phyloP scores from a whole-genome alignment of 352 stramenopile genomes.

The Pythium aquatile region DNA sequence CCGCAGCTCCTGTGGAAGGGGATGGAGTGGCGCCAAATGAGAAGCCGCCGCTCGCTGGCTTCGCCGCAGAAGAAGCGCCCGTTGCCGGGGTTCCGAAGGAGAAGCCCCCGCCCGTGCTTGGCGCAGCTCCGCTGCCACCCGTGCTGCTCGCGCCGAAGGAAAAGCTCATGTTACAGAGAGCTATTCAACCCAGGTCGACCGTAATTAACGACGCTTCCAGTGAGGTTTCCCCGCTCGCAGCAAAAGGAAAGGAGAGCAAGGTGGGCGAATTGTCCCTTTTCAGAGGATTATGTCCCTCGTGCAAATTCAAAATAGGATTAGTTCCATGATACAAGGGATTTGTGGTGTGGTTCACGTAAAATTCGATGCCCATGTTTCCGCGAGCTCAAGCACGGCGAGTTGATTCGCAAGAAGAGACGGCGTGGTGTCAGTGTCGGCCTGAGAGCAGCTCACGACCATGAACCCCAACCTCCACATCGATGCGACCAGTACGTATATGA shows the following conservation, averaged over 20 bases:
- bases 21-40: constrained; percentile 4
- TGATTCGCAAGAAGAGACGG: constrained; percentile 9
- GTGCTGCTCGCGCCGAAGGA: constrained; percentile 30
- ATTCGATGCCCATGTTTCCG: neutral
- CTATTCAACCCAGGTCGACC: neutral
- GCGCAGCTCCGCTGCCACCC: constrained; percentile 2
- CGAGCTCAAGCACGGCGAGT: neutral
- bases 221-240: constrained; percentile 10
- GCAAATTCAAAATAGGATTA: neutral
- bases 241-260: constrained; percentile 21
- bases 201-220: constrained; percentile 17
- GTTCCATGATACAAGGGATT: neutral
- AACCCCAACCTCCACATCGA: constrained; percentile 30
- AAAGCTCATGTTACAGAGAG: constrained; percentile 30
- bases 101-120: constrained; percentile 15
- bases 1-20: constrained; percentile 6
- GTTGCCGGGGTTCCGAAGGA: constrained; percentile 22
- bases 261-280: constrained; percentile 9
- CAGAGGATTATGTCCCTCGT: neutral
- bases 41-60: constrained; percentile 14
- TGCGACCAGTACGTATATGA: constrained; percentile 11
- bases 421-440: neutral
- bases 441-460: constrained; percentile 12
- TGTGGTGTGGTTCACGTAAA: constrained; percentile 14
- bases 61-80: constrained; percentile 2